Evolutionary conservation across 2,329 filamentous ascomycete genomes (phyloP).

Genomic region (Bipolaris zeicola): DNA sequence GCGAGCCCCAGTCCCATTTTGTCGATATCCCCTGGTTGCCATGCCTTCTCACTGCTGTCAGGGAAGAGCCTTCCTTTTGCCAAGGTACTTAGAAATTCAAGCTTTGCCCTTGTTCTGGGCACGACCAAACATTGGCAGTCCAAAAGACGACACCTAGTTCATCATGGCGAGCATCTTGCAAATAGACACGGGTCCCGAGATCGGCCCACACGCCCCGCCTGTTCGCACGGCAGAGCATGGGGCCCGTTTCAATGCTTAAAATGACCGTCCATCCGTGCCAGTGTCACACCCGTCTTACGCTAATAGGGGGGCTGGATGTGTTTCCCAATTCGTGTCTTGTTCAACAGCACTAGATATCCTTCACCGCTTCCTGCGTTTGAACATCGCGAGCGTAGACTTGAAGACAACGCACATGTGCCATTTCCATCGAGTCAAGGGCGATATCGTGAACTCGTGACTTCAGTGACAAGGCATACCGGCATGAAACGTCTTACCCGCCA

Average conservation of each 20-base stretch:
- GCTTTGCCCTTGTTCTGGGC: background rate
- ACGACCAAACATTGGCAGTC: background rate
- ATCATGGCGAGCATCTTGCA: background rate
- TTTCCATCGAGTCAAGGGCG: background rate
- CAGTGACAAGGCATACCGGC: constrained; percentile 7
- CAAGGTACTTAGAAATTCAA: background rate
- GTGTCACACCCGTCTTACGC: background rate
- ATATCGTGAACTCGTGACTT: constrained; percentile 7
- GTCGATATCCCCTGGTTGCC: no score
- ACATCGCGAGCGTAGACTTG: background rate
- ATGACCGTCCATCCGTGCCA: background rate
- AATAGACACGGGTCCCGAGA: background rate
- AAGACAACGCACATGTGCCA: background rate
- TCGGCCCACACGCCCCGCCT: constrained; percentile 10
- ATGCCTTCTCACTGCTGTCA: background rate
- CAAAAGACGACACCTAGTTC: background rate
- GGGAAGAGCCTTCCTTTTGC: background rate
- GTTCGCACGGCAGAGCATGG: constrained; percentile 11
- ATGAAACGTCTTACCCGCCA: background rate
- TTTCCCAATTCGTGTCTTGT: background rate
- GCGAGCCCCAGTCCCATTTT: background rate
- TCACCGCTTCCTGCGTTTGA: background rate
- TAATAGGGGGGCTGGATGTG: background rate
- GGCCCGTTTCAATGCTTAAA: background rate
- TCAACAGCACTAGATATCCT: background rate